phyloP scores from a whole-genome alignment of 2,329 filamentous ascomycete genomes.

The Macrophomina pseudophaseolina region DNA sequence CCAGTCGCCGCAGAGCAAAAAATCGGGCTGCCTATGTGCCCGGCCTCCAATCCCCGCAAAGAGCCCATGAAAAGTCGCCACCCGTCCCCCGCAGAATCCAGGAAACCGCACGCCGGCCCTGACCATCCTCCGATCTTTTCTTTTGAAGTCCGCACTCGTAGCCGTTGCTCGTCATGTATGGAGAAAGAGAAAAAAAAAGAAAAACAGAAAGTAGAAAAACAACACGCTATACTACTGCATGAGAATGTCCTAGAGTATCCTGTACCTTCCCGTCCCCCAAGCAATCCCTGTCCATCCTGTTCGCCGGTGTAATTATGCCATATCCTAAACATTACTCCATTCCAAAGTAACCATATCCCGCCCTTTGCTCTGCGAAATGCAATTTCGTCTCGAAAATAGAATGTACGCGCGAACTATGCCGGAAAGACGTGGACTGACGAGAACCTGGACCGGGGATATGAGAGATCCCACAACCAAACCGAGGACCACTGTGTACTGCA shows the following conservation, averaged over 20 bases:
- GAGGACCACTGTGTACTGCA: background rate
- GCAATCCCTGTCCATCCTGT: slow-evolving; percentile 7
- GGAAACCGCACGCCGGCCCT: slow-evolving; percentile 6
- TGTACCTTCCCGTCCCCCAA: background rate
- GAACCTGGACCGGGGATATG: background rate
- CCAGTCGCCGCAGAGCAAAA: slow-evolving; percentile 6
- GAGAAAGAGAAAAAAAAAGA: slow-evolving; percentile 3
- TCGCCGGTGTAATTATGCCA: slow-evolving; percentile 13
- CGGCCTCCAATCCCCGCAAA: slow-evolving; percentile 2
- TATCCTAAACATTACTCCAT: slow-evolving; percentile 23
- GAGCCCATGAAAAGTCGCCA: background rate
- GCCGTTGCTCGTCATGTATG: slow-evolving; percentile 13
- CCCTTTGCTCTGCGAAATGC: slow-evolving; percentile 18
- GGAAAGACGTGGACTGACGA: background rate
- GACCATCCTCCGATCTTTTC: background rate
- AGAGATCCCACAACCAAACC: background rate
- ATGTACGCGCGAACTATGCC: background rate
- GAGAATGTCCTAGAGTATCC: background rate
- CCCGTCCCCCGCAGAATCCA: slow-evolving; percentile 9
- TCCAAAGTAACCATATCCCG: slow-evolving; percentile 13
- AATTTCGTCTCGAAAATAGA: slow-evolving; percentile 14
- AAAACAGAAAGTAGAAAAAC: background rate
- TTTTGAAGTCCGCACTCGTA: background rate
- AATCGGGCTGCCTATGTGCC: slow-evolving; percentile 1
- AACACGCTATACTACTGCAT: slow-evolving; percentile 6